Evolutionary conservation across 1,284 basidiomycete genomes (phyloP), one percentile per base, ranked within the genome.

Genomic region (Fomitopsis palustris): DNA sequence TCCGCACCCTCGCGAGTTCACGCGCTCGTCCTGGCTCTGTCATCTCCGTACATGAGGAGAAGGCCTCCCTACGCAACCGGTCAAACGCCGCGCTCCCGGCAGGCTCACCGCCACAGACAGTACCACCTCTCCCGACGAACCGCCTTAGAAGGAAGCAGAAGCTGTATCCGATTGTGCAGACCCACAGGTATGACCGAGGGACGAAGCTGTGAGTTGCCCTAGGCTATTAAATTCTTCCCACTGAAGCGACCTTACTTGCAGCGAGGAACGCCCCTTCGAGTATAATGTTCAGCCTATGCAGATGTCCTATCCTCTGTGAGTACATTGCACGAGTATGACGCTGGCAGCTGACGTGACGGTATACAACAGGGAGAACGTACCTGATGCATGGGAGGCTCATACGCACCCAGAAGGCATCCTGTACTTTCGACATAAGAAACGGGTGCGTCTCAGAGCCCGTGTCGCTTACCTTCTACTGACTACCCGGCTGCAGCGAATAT

Each of bases 391-490:
- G 68, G 41, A 43, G 16, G 42, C 66, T 6, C 62, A 59, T 16
- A 61, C 59, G 4, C 71, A 72, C 56, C 70, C 71, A 0, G 71
- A 72, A 54, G 71, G 71, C 9, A 61, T 63, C 5, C 53, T 71
- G 43, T 72, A 72, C 56, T 72, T 69, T 45, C 66, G 61, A 35
- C 61, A 72, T 45, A 23, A 27, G 5, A 9, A 31, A 7, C 64
- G 63, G 54, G 70, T 71, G 33, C 8, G 66, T 63, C 14, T 3
- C 45, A 9, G 1, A 4, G 6, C 54, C 25, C 45, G 35, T 25
- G 6, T 25, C 19, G 12, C 7, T 12, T 8, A 41, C 29, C 16
- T 17, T 6, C 21, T 14, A 45, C 27, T 49, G 37, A 53, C 25
- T 0, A 3, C 2, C 49, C 49, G 29, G 23, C 37, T 14, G 12